Evolutionary conservation across 1,139 yeast species (phyloP).

Genomic region (Yamadazyma buinensis): DNA sequence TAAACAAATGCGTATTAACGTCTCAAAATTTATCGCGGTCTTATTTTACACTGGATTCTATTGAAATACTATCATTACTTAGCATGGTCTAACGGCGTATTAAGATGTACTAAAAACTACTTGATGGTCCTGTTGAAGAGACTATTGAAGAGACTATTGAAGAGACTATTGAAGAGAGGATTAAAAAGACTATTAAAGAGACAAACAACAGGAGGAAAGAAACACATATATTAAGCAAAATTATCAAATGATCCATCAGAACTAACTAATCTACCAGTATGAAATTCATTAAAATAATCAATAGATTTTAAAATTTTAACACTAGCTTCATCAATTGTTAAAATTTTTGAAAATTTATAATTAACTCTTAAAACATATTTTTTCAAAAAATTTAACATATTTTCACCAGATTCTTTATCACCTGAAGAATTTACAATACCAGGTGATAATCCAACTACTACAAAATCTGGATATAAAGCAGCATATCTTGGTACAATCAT

Average conservation of each 20-base stretch:
- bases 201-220: too few relatives aligned
- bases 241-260: background rate
- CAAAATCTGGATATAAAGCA: constrained; percentile 19
- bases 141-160: too few relatives aligned
- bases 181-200: too few relatives aligned
- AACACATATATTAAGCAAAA: too few relatives aligned
- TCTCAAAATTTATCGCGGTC: too few relatives aligned
- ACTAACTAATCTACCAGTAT: background rate
- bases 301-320: background rate
- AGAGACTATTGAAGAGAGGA: too few relatives aligned
- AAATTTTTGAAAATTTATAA: background rate
- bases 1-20: too few relatives aligned
- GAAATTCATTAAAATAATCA: background rate
- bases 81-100: too few relatives aligned
- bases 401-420: background rate
- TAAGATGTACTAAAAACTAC: too few relatives aligned
- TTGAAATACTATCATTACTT: too few relatives aligned
- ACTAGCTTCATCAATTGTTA: background rate
- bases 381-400: background rate
- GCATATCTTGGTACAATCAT: constrained; percentile 15
- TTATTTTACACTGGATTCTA: too few relatives aligned
- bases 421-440: constrained; percentile 17
- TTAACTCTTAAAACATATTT: background rate
- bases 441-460: constrained; percentile 24
- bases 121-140: too few relatives aligned